phyloP scores from a whole-genome alignment of 495 filamentous ascomycete species.

The Hypomontagnella submonticulosa region DNA sequence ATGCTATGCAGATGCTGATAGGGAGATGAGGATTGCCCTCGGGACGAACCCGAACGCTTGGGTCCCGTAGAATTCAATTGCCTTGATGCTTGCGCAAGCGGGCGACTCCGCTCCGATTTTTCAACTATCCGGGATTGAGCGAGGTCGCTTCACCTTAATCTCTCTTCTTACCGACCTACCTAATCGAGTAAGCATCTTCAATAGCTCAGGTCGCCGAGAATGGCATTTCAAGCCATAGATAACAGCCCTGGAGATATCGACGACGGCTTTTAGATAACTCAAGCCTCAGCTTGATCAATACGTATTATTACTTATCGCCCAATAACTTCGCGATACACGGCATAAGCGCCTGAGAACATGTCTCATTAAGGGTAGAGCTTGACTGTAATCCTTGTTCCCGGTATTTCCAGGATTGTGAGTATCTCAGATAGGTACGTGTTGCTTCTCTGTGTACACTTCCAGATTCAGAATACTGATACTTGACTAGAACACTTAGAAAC shows the following conservation, averaged over 20 bases:
- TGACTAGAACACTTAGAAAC: neutral
- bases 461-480: neutral
- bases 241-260: neutral
- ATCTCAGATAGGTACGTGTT: neutral
- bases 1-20: too few species aligned
- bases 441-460: neutral
- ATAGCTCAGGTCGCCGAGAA: conserved; percentile 15
- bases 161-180: conserved; percentile 12
- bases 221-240: conserved; percentile 7
- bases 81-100: conserved; percentile 10
- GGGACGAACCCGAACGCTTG: conserved; percentile 14
- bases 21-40: neutral
- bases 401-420: conserved; percentile 3
- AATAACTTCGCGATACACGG: conserved; percentile 10
- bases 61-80: neutral
- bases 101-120: conserved; percentile 23
- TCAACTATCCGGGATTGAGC: conserved; percentile 29
- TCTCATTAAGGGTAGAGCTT: conserved; percentile 13
- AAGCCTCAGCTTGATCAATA: conserved; percentile 11
- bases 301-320: conserved; percentile 17
- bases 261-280: conserved; percentile 5
- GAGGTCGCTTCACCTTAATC: conserved; percentile 9
- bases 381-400: conserved; percentile 8
- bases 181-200: conserved; percentile 21
- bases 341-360: conserved; percentile 5